Conservation (phyloP, 371 early-diverging fungal genomes). For the Choanephora cucurbitarum region DNA sequence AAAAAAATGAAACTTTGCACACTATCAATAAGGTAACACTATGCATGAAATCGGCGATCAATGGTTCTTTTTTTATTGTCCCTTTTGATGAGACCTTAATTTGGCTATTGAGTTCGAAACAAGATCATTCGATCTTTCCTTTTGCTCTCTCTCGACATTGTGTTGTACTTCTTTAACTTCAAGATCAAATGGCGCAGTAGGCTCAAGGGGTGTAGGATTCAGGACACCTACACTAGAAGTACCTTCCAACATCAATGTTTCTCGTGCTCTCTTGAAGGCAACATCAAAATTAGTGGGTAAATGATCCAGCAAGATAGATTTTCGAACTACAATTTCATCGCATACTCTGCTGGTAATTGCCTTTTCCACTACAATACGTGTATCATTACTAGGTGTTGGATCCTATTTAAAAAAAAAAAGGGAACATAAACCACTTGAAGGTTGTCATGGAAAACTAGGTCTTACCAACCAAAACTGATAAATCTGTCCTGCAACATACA, state of each 20-base stretch:
- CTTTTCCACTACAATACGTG: conserved; percentile 49
- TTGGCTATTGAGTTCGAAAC: conserved; percentile 16
- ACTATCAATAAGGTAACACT: not conserved
- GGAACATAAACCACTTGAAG: too few species aligned
- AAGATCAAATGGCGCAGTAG: not conserved
- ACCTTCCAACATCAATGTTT: conserved; percentile 41
- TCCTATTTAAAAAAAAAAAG: conserved; percentile 39
- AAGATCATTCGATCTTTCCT: not conserved
- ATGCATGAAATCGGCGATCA: too few species aligned
- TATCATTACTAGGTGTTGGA: conserved; percentile 47
- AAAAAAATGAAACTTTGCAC: conserved; percentile 2
- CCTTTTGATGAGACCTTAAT: conserved; percentile 11
- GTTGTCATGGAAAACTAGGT: not conserved
- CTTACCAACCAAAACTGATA: conserved; percentile 55
- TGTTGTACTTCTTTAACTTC: conserved; percentile 6
- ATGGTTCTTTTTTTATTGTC: conserved; percentile 5
- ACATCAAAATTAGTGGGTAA: conserved; percentile 52
- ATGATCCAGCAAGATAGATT: conserved; percentile 51
- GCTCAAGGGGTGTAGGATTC: conserved; percentile 10
- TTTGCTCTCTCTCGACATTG: not conserved
- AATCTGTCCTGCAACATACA: conserved; percentile 52
- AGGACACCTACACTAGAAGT: conserved; percentile 11
- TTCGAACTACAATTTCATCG: conserved; percentile 42
- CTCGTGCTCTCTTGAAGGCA: conserved; percentile 44
- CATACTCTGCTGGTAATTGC: conserved; percentile 40